phyloP scores from a whole-genome alignment of 2,329 filamentous ascomycete species.

The Aureobasidium subglaciale region DNA sequence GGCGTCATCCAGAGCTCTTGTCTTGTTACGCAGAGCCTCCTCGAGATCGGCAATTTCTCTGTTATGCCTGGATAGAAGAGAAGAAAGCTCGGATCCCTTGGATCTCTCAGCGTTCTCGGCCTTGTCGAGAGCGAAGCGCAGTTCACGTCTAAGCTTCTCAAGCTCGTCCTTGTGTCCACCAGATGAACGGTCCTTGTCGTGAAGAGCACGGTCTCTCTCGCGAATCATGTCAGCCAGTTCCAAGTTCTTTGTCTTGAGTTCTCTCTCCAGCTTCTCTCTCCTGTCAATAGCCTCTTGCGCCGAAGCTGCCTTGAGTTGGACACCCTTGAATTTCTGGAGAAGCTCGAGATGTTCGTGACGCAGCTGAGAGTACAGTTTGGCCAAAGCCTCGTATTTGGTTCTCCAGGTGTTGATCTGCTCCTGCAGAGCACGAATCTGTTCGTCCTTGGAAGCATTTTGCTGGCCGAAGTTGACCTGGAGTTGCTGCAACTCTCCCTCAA shows the following conservation, averaged over 20 bases:
- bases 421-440: constrained; percentile 85
- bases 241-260: constrained; percentile 99
- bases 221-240: constrained; percentile 98
- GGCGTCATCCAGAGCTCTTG: constrained; percentile 74
- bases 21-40: constrained; percentile 82
- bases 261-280: constrained; percentile 89
- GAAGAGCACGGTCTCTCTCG: constrained; percentile 84
- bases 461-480: constrained; percentile 77
- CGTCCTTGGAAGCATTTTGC: constrained; percentile 83
- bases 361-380: constrained; percentile 94
- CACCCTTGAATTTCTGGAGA: constrained; percentile 89
- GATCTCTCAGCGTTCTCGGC: constrained; percentile 86
- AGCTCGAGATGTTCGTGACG: constrained; percentile 92
- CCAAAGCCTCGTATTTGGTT: constrained; percentile 90
- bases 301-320: constrained; percentile 92
- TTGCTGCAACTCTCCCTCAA: constrained; percentile 80
- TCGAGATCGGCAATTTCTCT: constrained; percentile 95
- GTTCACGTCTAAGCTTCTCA: constrained; percentile 88
- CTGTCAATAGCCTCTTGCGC: constrained; percentile 94
- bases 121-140: constrained; percentile 83
- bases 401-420: constrained; percentile 98
- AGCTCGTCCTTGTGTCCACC: constrained; percentile 88
- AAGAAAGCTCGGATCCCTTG: constrained; percentile 91
- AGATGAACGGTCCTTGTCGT: constrained; percentile 82
- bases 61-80: constrained; percentile 93